Conservation (phyloP, 495 filamentous ascomycete species). For the Sordaria brevicollis region DNA sequence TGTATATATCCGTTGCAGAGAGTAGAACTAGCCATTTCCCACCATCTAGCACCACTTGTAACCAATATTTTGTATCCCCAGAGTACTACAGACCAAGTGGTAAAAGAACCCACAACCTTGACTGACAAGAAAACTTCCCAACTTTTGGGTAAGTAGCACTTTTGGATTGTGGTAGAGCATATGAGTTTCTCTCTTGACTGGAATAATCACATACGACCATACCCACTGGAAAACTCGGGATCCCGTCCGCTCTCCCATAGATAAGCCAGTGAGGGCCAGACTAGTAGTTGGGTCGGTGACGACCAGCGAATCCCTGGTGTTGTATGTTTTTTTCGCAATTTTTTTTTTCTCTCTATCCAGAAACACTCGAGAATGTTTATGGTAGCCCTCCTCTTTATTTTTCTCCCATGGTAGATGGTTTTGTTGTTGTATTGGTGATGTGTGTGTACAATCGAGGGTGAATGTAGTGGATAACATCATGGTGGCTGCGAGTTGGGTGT, state of each 20-base stretch:
- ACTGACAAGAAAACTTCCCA: too few species aligned
- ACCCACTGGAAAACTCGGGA: constrained; percentile 34
- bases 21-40: too few species aligned
- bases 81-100: too few species aligned
- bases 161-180: too few species aligned
- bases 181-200: rapidly evolving
- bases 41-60: too few species aligned
- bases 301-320: constrained; percentile 22
- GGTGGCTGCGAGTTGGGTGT: neutral
- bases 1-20: too few species aligned
- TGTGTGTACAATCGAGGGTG: neutral
- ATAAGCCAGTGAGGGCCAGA: constrained; percentile 13
- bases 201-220: constrained; percentile 30
- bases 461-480: neutral
- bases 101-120: too few species aligned
- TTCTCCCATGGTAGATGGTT: neutral
- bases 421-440: neutral
- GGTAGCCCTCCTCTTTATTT: neutral
- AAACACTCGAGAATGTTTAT: neutral
- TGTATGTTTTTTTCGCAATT: neutral
- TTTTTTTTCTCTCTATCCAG: neutral
- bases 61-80: too few species aligned
- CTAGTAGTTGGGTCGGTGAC: constrained; percentile 42
- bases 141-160: neutral
- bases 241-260: constrained; percentile 44